Percentiles rank a stretch among this genome's conserved stretches.
Evolutionary conservation across 495 filamentous ascomycete species (phyloP).

Genomic region (Aspergillus kassunensis): DNA sequence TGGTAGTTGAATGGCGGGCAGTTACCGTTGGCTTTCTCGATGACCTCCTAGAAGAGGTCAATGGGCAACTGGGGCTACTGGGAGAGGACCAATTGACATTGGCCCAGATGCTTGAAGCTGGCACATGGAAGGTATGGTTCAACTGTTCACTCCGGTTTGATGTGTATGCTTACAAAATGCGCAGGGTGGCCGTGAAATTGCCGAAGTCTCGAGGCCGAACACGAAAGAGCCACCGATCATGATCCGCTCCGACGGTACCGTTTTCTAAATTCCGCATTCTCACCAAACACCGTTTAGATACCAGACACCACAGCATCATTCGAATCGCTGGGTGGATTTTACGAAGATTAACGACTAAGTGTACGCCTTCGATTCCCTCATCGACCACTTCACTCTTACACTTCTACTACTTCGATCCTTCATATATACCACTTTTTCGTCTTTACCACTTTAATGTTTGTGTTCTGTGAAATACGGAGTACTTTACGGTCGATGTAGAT

Average conservation of each 20-base stretch:
- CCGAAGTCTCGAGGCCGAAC: constrained; percentile 91
- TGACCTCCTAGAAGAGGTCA: constrained; percentile 56
- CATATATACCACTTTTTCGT: constrained; percentile 10
- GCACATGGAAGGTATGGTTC: constrained; percentile 88
- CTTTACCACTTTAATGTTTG: constrained; percentile 6
- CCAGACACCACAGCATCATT: constrained; percentile 23
- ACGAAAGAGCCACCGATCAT: constrained; percentile 96
- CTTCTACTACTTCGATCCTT: constrained; percentile 4
- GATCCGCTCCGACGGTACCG: constrained; percentile 93
- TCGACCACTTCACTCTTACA: constrained; percentile 8
- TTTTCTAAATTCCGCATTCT: constrained; percentile 61
- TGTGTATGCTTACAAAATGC: constrained; percentile 23
- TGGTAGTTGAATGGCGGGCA: constrained; percentile 69
- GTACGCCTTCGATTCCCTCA: constrained; percentile 16
- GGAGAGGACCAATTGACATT: constrained; percentile 53
- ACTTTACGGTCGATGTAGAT: constrained; percentile 1
- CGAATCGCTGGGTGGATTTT: constrained; percentile 25
- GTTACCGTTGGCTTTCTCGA: constrained; percentile 65
- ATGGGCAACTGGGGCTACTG: constrained; percentile 54
- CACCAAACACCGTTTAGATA: constrained; percentile 28
- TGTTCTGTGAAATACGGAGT: not conserved
- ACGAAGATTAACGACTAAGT: constrained; percentile 40
- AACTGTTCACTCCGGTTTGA: too few species aligned
- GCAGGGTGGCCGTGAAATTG: constrained; percentile 92
- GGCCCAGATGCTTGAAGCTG: constrained; percentile 68